A percentile compares a stretch with the other conserved stretches of the same genome.
Evolutionary conservation across 331 rosid genomes (phyloP).

Genomic region (Phaseolus coccineus): DNA sequence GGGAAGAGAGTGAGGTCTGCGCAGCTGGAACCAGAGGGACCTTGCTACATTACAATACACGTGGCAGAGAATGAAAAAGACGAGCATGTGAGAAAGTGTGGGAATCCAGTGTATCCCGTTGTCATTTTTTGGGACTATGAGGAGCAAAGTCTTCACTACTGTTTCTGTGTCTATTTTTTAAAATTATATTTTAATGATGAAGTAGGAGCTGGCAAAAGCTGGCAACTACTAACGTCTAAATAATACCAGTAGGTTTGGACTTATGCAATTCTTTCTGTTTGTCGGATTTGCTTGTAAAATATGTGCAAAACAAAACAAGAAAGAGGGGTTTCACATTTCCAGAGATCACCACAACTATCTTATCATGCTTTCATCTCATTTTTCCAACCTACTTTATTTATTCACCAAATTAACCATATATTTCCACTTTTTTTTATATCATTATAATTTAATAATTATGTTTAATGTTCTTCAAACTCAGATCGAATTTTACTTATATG

Average conservation of each 20-base stretch:
- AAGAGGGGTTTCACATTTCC: neutral
- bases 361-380: neutral
- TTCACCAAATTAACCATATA: too few relatives aligned
- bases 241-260: constrained; percentile 33
- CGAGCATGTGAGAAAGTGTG: constrained; percentile 37
- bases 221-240: constrained; percentile 49
- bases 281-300: constrained; percentile 22
- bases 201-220: constrained; percentile 66
- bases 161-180: neutral
- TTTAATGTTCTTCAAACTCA: too few relatives aligned
- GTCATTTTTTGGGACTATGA: neutral
- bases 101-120: neutral
- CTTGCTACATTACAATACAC: constrained; percentile 22
- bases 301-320: neutral
- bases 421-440: too few relatives aligned
- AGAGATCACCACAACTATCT: neutral
- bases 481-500: too few relatives aligned
- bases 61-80: neutral
- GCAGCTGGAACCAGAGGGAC: constrained; percentile 15
- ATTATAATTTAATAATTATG: too few relatives aligned
- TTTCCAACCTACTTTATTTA: too few relatives aligned
- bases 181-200: constrained; percentile 18
- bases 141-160: neutral
- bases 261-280: constrained; percentile 31
- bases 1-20: neutral